Evolutionary conservation across 1,284 basidiomycete species (phyloP), one percentile per base, ranked within the genome.

Genomic region (Ceratobasidium sp.): DNA sequence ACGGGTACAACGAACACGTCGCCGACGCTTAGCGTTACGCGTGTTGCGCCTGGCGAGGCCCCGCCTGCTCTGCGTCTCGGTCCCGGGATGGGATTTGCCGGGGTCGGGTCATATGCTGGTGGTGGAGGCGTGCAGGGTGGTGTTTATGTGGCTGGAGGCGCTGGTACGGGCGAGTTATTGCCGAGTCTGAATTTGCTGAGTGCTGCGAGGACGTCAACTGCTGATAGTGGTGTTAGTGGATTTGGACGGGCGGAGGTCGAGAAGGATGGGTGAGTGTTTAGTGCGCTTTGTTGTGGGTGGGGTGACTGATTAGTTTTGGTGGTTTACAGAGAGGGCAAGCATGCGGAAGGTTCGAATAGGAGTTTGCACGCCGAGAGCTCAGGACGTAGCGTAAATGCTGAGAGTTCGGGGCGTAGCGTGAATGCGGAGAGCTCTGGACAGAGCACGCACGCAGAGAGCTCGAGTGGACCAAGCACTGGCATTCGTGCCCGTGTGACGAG

Each of bases 401-500:
- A 64, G 62, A 62, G 59, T 44, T 62, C 43, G 11, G 43, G 43
- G 44, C 59, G 59, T 43, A 62, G 59, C 59, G 43, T 47, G 18
- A 62, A 62, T n/a, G 66, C 66, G 8, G 66, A 57, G 43, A 57
- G 66, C 21, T 69, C 66, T 35, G 52, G 52, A 26, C 66, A 23
- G 54, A 69, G 66, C 26, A 43, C 54, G 1, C 41, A 44, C 41
- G 66, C 52, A 16, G 54, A 69, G 35, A 69, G 66, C 30, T 69
- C 66, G n/a, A 58, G 57, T 23, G 38, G 35, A 41, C 38, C 35
- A 8, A 41, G 9, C 14, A 44, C 52, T n/a, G 54, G 66, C 16
- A 69, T 69, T 58, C 66, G 66, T 38, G 66, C 66, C n/a, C 66
- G 66, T 21, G 66, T 69, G n/a, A 55, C 52, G 26, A 69, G 66